Evolutionary conservation across 176 grass and related monocot species (phyloP).

Genomic region (Phoenix dactylifera): DNA sequence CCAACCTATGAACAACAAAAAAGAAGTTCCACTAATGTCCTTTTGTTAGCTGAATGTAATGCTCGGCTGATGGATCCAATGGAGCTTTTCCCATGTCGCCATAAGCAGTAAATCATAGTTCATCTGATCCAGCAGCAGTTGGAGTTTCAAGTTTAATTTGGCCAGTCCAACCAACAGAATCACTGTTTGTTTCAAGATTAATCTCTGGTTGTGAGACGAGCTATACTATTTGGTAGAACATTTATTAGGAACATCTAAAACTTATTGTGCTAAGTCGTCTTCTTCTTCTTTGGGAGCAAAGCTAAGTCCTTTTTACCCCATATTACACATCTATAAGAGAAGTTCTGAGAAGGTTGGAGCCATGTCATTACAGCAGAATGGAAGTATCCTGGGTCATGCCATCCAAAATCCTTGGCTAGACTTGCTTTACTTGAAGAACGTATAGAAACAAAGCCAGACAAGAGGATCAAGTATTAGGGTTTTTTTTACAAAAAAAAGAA

Average conservation of each 20-base stretch:
- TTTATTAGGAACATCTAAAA: too few species aligned
- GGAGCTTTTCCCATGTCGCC: conserved; percentile 93
- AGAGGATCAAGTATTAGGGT: too few species aligned
- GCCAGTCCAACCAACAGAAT: conserved; percentile 65
- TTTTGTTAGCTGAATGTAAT: conserved; percentile 56
- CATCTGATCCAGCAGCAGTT: conserved; percentile 44
- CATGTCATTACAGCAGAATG: conserved; percentile 61
- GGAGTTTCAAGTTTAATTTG: conserved; percentile 43
- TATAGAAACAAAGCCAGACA: too few species aligned
- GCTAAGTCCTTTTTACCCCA: too few species aligned
- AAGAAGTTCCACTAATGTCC: too few species aligned
- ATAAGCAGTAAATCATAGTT: conserved; percentile 42
- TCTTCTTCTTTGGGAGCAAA: too few species aligned
- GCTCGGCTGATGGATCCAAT: conserved; percentile 57
- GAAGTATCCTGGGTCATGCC: conserved; percentile 77
- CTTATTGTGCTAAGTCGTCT: too few species aligned
- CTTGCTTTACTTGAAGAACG: conserved; percentile 9
- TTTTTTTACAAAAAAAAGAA: too few species aligned
- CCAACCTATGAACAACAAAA: too few species aligned
- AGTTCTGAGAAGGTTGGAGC: conserved; percentile 49
- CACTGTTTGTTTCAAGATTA: conserved; percentile 24
- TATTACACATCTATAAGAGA: conserved; percentile 33
- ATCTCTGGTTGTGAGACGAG: too few species aligned
- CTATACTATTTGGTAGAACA: too few species aligned
- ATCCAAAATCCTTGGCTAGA: conserved; percentile 76